Evolutionary conservation across 495 filamentous ascomycete genomes (phyloP), one percentile per base, ranked within the genome.

Genomic region (Penicillium mononematosum): DNA sequence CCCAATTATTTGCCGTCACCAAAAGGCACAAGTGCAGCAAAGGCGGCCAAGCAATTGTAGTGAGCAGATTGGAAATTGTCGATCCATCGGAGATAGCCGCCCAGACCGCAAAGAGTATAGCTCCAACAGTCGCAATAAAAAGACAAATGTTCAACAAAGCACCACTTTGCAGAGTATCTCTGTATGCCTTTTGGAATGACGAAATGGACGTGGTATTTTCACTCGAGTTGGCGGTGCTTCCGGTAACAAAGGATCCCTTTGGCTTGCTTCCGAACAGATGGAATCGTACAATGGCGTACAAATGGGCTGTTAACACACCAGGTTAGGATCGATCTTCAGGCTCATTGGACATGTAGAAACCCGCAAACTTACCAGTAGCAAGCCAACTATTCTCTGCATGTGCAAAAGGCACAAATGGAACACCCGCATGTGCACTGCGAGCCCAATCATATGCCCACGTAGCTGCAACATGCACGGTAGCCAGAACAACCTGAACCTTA

Each of bases 171-270:
- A 59, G 62, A 4, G 63, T 29, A 31, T 72, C 62, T 17, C 52
- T 47, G 42, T 60, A 57, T 4, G 25, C 39, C 46, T 58, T 48
- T 46, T 60, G 29, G 25, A 66, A 1, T 42, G 22, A 2, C 57
- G 62, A 24, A 41, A 55, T 16, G 31, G 16, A 56, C 44, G 43
- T 34, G 48, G 39, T 29, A 56, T 52, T 71, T 66, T 66, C 64
- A 61, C 43, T 38, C 2, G 68, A 60, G 43, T 75, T 74, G 1
- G 57, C 64, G 0, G 50, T 68, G 56, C 71, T 75, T 16, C 73
- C 73, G 1, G 73, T 75, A 3, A 75, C 68, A 39, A 74, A 73
- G 0, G 73, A 75, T 2, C 72, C 72, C 17, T 67, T 73, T 0
- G 73, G 71, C 36, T 66, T 69, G 44, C 44, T 63, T 8, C 70